These are phyloP conservation scores for Cryptosporidium parvum DNA, from an alignment of 169 alveolate genomes.

Conservation along the genomic window DNA sequence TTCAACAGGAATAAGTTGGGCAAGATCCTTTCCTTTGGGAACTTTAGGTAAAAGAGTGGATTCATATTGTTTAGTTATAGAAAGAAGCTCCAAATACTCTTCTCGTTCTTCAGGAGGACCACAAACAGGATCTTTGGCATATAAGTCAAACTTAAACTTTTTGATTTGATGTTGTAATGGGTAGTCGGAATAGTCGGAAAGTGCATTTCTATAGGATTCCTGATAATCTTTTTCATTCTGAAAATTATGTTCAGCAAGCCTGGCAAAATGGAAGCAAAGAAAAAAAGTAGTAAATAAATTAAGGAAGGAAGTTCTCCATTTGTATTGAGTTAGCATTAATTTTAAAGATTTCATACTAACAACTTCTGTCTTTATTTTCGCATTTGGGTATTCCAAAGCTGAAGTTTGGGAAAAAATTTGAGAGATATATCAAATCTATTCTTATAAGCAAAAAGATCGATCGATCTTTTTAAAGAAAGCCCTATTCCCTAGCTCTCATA, in stretches of 20 bases:
- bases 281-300: neutral
- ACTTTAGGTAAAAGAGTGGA: neutral
- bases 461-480: neutral
- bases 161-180: neutral
- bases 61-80: slow-evolving; percentile 23
- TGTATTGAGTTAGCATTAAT: neutral
- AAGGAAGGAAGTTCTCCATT: neutral
- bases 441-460: neutral
- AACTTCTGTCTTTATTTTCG: neutral
- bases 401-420: neutral
- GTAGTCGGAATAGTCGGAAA: neutral
- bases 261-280: neutral
- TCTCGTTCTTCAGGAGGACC: slow-evolving; percentile 16
- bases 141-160: slow-evolving; percentile 13
- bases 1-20: slow-evolving; percentile 36
- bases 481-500: neutral
- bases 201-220: neutral
- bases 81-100: slow-evolving; percentile 18
- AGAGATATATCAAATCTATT: neutral
- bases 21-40: slow-evolving; percentile 7
- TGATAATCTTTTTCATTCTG: neutral
- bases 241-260: neutral
- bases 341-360: neutral
- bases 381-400: neutral
- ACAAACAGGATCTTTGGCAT: slow-evolving; percentile 39